Percentiles rank a stretch among this genome's conserved stretches.
These are phyloP conservation scores for Vaccinium myrtillus DNA, from an alignment of 148 eudicot genomes.

Conservation along the genomic window DNA sequence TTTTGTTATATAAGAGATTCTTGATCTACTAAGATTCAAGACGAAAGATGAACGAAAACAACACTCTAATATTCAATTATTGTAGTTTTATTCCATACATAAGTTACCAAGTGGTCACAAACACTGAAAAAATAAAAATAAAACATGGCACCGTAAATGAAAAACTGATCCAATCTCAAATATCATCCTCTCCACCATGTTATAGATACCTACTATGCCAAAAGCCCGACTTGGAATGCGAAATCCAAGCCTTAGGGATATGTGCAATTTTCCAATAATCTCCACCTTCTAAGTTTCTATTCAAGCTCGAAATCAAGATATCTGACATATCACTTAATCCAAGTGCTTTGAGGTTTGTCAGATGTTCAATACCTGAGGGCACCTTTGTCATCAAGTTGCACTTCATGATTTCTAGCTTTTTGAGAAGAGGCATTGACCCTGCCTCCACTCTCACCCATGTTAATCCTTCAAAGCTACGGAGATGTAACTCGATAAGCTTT, in stretches of 20 bases:
- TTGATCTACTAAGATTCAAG: background rate
- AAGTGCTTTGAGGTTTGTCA: slow-evolving; percentile 5
- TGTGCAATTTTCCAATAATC: background rate
- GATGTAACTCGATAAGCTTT: background rate
- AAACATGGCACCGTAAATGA: background rate
- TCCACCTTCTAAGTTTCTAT: background rate
- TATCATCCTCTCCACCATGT: background rate
- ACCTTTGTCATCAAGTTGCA: background rate
- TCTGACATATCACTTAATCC: background rate
- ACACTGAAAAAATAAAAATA: background rate
- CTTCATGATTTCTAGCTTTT: fast-evolving
- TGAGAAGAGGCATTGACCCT: background rate
- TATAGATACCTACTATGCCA: background rate
- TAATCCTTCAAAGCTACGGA: background rate
- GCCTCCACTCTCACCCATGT: background rate
- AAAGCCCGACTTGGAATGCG: background rate
- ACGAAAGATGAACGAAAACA: no score
- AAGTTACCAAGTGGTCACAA: no score
- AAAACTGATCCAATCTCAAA: background rate
- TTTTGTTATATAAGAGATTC: background rate
- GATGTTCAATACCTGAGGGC: slow-evolving; percentile 16
- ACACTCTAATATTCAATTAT: no score
- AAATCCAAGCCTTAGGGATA: fast-evolving
- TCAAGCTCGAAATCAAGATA: background rate
- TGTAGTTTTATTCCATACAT: no score